Conservation (phyloP, 2,329 filamentous ascomycete genomes). For the Sporothrix protearum region DNA sequence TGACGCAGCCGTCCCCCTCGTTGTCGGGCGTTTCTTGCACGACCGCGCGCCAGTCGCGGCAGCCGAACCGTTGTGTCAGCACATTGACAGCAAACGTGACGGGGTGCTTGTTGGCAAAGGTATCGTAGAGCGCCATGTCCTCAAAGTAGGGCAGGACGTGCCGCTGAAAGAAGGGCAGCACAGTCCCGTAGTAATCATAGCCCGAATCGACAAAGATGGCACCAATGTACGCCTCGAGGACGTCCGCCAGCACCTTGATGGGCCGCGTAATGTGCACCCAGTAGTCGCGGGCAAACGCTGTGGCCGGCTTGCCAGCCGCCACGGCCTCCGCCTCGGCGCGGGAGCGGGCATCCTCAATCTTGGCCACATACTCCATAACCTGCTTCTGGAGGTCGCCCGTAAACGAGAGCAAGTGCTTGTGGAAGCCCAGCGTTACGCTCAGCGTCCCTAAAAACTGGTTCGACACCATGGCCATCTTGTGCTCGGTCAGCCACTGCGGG, state of each 20-base stretch:
- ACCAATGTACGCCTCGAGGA: slow-evolving; percentile 84
- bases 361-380: slow-evolving; percentile 53
- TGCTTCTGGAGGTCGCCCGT: slow-evolving; percentile 43
- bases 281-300: slow-evolving; percentile 57
- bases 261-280: slow-evolving; percentile 63
- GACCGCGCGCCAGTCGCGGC: slow-evolving; percentile 56
- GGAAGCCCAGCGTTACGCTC: slow-evolving; percentile 72
- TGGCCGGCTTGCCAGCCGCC: slow-evolving; percentile 35
- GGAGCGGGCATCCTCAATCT: slow-evolving; percentile 47
- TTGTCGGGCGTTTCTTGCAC: slow-evolving; percentile 47
- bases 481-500: slow-evolving; percentile 95
- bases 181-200: slow-evolving; percentile 72
- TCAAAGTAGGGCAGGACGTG: slow-evolving; percentile 75
- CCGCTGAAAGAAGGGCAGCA: slow-evolving; percentile 71
- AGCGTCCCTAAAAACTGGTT: slow-evolving; percentile 89
- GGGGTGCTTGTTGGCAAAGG: slow-evolving; percentile 81
- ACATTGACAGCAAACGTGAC: slow-evolving; percentile 67
- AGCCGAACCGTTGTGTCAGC: slow-evolving; percentile 63
- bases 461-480: slow-evolving; percentile 99
- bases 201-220: slow-evolving; percentile 86
- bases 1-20: slow-evolving; percentile 33
- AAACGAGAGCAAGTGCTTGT: slow-evolving; percentile 65
- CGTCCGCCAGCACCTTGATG: slow-evolving; percentile 75
- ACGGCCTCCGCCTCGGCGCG: slow-evolving; percentile 37
- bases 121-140: slow-evolving; percentile 84